A percentile compares a stretch with the other conserved stretches of the same genome.
phyloP scores from a whole-genome alignment of 305 asterid species.

The Fraxinus angustifolia region DNA sequence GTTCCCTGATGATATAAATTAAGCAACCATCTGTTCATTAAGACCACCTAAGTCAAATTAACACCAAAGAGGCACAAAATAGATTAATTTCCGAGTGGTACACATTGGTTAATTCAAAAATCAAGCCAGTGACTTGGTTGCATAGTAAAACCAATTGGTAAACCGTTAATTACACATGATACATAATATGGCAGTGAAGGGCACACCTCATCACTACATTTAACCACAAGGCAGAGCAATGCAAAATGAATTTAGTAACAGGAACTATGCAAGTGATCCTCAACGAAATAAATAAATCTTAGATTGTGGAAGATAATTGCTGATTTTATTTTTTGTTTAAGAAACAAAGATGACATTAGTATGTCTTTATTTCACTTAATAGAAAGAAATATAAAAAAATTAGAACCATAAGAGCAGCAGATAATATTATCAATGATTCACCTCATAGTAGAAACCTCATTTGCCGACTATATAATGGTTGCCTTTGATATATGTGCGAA shows the following conservation, averaged over 20 bases:
- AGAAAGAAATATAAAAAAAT: neutral
- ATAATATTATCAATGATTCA: neutral
- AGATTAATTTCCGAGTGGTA: too few relatives aligned
- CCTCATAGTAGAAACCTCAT: neutral
- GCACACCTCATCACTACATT: too few relatives aligned
- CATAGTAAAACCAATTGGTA: too few relatives aligned
- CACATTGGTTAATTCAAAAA: too few relatives aligned
- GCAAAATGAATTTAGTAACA: neutral
- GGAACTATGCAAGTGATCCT: neutral
- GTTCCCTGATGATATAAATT: too few relatives aligned
- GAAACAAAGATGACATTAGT: neutral
- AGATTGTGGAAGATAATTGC: neutral
- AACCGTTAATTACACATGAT: too few relatives aligned
- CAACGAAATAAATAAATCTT: neutral
- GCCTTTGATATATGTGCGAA: neutral
- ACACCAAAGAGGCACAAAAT: too few relatives aligned
- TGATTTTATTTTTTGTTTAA: neutral
- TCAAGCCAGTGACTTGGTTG: too few relatives aligned
- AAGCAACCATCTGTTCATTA: too few relatives aligned
- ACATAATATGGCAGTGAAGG: too few relatives aligned
- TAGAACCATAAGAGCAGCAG: neutral
- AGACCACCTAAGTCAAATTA: too few relatives aligned
- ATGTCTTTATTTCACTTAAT: neutral
- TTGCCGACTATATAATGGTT: neutral
- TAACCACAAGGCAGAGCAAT: too few relatives aligned